These are phyloP conservation scores for Glaciozyma antarctica DNA, from an alignment of 768 basidiomycete genomes.

Conservation along the genomic window DNA sequence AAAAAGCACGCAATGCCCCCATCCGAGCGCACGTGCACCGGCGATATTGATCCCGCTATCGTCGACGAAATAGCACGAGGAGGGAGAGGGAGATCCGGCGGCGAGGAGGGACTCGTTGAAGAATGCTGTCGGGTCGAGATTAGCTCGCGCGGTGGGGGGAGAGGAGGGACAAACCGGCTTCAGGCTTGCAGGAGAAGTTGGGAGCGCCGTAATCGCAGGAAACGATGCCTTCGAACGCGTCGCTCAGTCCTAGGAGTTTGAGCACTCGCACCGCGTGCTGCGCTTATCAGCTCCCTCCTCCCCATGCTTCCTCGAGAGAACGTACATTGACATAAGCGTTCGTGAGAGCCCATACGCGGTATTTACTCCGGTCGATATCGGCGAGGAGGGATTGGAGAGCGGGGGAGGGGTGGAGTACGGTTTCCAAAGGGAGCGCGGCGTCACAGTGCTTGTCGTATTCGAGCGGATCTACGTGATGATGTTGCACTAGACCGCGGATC, in stretches of 20 bases:
- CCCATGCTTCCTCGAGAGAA: not conserved
- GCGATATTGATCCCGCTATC: constrained; percentile 32
- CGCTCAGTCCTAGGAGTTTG: constrained; percentile 19
- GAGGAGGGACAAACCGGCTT: constrained; percentile 7
- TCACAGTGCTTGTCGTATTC: constrained; percentile 31
- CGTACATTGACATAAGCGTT: constrained; percentile 30
- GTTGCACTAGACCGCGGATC: constrained; percentile 29
- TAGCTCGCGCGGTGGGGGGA: not conserved
- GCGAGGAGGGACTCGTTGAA: constrained; percentile 20
- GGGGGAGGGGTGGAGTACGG: constrained; percentile 13
- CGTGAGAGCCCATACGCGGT: constrained; percentile 29
- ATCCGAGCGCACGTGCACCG: constrained; percentile 22
- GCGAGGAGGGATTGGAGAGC: constrained; percentile 5
- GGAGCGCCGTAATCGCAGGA: constrained; percentile 33
- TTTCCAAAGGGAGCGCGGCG: constrained; percentile 29
- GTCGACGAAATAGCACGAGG: constrained; percentile 31
- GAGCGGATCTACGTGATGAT: constrained; percentile 29
- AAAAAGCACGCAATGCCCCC: constrained; percentile 28
- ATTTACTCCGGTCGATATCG: constrained; percentile 26
- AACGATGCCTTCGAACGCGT: constrained; percentile 34
- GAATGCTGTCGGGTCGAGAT: constrained; percentile 5
- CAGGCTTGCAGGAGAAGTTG: constrained; percentile 32
- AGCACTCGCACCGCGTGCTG: constrained; percentile 31
- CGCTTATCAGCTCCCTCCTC: not conserved
- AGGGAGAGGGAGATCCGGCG: constrained; percentile 4